A percentile compares a stretch with the other conserved stretches of the same genome.
phyloP scores from a whole-genome alignment of 192 early-diverging fungal species.

The Backusella tarrabulga region DNA sequence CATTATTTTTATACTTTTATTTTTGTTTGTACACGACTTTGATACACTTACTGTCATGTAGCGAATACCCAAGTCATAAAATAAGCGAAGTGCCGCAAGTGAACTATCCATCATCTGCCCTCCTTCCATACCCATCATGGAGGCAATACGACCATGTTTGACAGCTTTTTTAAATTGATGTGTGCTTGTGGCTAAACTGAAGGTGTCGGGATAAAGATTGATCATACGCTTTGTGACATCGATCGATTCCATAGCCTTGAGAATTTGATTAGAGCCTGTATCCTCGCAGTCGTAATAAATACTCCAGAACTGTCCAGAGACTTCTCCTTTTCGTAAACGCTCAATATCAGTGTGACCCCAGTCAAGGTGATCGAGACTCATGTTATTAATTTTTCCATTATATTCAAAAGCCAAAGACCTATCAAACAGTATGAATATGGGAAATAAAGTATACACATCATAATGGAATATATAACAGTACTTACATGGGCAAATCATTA shows the following conservation, averaged over 20 bases:
- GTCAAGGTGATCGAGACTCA: conserved; percentile 20
- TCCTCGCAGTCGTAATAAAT: conserved; percentile 31
- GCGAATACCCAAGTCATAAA: conserved; percentile 57
- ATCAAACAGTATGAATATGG: neutral
- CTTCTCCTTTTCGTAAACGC: conserved; percentile 23
- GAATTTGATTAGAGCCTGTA: conserved; percentile 23
- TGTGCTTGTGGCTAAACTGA: conserved; percentile 42
- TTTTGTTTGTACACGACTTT: neutral
- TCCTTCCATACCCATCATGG: conserved; percentile 67
- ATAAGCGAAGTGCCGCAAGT: conserved; percentile 49
- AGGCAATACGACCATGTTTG: conserved; percentile 47
- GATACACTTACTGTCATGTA: conserved; percentile 56
- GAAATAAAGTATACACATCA: no score
- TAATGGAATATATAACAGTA: neutral
- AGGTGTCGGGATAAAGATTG: conserved; percentile 40
- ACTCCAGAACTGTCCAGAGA: conserved; percentile 40
- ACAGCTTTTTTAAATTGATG: conserved; percentile 46
- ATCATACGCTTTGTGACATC: conserved; percentile 64
- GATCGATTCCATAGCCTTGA: conserved; percentile 48
- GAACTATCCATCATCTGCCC: conserved; percentile 64
- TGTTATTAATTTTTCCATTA: conserved; percentile 25
- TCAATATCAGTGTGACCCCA: conserved; percentile 32
- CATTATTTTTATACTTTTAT: neutral
- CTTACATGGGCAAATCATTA: conserved; percentile 34
- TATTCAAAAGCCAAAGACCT: conserved; percentile 32